A percentile compares a stretch with the other conserved stretches of the same genome.
Evolutionary conservation across 805 yeast genomes (phyloP).

Genomic region (Tetrapisispora pingtungensis): DNA sequence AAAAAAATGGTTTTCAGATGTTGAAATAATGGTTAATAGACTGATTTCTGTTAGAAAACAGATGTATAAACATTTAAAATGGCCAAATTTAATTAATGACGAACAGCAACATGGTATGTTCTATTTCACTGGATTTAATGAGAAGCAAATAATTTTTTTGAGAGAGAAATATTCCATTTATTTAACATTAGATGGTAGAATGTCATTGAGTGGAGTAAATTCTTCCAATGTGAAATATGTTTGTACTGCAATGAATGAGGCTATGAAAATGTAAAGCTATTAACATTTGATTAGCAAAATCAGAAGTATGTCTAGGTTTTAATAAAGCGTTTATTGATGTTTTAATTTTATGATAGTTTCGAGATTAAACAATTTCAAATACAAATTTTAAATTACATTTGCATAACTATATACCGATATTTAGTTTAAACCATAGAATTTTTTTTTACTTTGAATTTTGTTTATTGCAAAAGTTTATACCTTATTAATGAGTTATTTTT

Average conservation of each 20-base stretch:
- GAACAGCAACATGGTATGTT: constrained; percentile 85
- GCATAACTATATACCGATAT: no score
- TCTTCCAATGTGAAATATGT: constrained; percentile 61
- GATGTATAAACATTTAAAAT: constrained; percentile 55
- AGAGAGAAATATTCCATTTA: constrained; percentile 69
- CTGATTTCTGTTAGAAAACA: constrained; percentile 60
- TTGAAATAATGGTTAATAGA: constrained; percentile 67
- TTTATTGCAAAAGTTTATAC: no score
- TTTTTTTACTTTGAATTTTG: no score
- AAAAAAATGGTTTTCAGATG: constrained; percentile 72
- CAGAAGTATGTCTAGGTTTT: no score
- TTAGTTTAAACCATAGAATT: no score
- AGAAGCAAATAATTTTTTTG: constrained; percentile 60
- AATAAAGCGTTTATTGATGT: no score
- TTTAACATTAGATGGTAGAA: constrained; percentile 83
- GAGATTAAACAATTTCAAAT: no score
- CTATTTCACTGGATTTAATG: constrained; percentile 73
- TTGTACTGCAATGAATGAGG: constrained; percentile 15
- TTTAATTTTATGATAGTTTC: no score
- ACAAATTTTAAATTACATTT: no score
- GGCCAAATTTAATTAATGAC: constrained; percentile 69
- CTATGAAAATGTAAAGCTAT: background rate
- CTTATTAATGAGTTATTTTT: background rate
- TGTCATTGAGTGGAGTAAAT: constrained; percentile 84
- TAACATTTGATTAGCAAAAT: no score